Conservation (phyloP, 2,329 filamentous ascomycete species). For the Pseudogymnoascus sp. region DNA sequence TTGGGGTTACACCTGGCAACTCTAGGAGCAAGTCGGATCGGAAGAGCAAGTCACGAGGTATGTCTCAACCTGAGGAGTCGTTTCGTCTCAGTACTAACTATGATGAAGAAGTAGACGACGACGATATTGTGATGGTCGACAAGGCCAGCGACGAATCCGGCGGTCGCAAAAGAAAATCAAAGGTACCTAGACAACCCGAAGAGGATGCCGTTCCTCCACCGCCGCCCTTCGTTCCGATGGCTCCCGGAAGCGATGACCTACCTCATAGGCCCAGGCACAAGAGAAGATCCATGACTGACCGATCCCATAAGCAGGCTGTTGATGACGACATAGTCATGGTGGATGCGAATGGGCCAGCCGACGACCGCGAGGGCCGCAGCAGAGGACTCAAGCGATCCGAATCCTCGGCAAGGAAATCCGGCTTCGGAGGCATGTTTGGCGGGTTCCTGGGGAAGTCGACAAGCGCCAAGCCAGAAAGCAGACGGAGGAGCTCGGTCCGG, state of each 20-base stretch:
- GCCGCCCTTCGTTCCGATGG: slow-evolving; percentile 26
- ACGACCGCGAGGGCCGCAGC: slow-evolving; percentile 14
- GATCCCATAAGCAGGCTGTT: slow-evolving; percentile 52
- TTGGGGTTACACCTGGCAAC: slow-evolving; percentile 49
- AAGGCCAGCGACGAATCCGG: slow-evolving; percentile 30
- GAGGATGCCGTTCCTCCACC: slow-evolving; percentile 13
- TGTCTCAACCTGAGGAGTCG: slow-evolving; percentile 12
- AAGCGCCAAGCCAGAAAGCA: slow-evolving; percentile 34
- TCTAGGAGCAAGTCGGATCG: slow-evolving; percentile 38
- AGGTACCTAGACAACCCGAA: slow-evolving; percentile 30
- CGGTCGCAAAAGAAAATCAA: slow-evolving; percentile 31
- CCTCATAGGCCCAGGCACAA: slow-evolving; percentile 20
- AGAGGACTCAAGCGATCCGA: slow-evolving; percentile 46
- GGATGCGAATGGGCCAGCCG: slow-evolving; percentile 41
- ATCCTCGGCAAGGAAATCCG: slow-evolving; percentile 54
- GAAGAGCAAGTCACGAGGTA: slow-evolving; percentile 39
- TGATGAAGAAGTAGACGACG: slow-evolving; percentile 33
- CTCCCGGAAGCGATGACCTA: slow-evolving; percentile 22
- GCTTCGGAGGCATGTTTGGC: slow-evolving; percentile 54
- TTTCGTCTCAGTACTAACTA: not conserved
- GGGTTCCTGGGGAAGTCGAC: slow-evolving; percentile 43
- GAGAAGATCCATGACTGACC: slow-evolving; percentile 30
- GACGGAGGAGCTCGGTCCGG: slow-evolving; percentile 42
- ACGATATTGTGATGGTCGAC: slow-evolving; percentile 43
- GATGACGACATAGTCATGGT: slow-evolving; percentile 57